Evolutionary conservation across 441 rosid species (phyloP), one percentile per base, ranked within the genome.

Genomic region (Erodium moschatum): DNA sequence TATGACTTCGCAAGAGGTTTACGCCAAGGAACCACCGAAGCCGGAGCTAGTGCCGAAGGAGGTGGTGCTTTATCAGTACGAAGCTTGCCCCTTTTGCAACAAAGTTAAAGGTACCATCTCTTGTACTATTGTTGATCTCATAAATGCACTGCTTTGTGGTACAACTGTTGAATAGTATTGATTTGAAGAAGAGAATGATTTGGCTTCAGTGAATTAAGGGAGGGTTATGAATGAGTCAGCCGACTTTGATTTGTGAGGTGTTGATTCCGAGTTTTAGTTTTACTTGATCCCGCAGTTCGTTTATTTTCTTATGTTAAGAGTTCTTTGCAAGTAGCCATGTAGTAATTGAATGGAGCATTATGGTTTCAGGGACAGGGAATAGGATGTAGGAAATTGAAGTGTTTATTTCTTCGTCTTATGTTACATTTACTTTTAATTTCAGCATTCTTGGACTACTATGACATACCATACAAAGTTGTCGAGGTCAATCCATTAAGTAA

Each of bases 41-140:
- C 21, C 81, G 69, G 88, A 81, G 72, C 77, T 85, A 42, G 67
- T 74, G 7, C 90, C 89, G 29, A 83, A 81, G 18, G 96, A 94
- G 35, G 90, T 91, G 5, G 84, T 87, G 65, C 85, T 91, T 8
- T 94, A 94, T 76, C 98, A 94, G 80, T 94, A 89, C 67, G 96
- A 91, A 76, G 97, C 98, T 66, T 94, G 97, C 77, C 96, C 97
- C 72, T 94, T 94, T 76, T 89, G 97, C 83, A 94, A 94, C 80
- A 94, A 94, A 80, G 88, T 91, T 66, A 89, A 86, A 89, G 93
- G 97, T 92, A 67, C 21, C 62, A 10, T 6, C n/a, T 10, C 11
- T 44, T 44, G n/a, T 44, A 44, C 50, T 44, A 3, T 1, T 44
- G 12, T 8, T 56, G 62, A 62, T 62, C 65, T 29, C 65, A 62